Base-by-base conservation (phyloP, 352 stramenopile species). In the Globisporangium emineosum region DNA sequence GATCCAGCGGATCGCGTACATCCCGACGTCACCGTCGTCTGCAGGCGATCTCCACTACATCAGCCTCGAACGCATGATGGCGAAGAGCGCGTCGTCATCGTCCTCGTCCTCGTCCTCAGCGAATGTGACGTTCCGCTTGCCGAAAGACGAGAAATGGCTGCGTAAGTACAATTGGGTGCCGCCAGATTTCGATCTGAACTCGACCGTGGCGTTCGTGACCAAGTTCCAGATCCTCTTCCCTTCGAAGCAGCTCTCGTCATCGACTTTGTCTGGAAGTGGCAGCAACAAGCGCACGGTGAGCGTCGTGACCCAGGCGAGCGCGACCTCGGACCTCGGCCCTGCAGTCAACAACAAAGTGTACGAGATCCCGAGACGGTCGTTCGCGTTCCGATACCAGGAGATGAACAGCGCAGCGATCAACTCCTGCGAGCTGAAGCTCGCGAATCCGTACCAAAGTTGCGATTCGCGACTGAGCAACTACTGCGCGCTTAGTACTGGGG, bases 291-390 rank as follows among this genome's bases (percentile, higher is more conserved):
- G 27, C 50, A 40, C 5, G 15, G 17, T 37, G 8, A 56, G 50
- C 27, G 32, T 37, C 29, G 29, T 37, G 17, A 12, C 19, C 9
- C 51, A 42, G 8, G 17, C 29, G 19, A 29, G 51, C 9, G 29
- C 19, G 29, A 57, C 17, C 17, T 40, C 50, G 27, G 50, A 56
- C 8, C 50, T 56, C 19, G 50, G 25, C 0, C 50, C 51, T 27
- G 49, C 25, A 32, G 49, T 55, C 25, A 30, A 21, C 49, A 55
- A 55, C 49, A 55, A 55, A 30, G 21, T 55, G 25, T 55, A 55
- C 49, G 49, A 55, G 49, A 55, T 55, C 15, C 49, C 49, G 49
- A 55, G 23, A 13, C 49, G 49, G 25, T 55, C 25, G 27, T 55
- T 32, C 27, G 17, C 49, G 13, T 35, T 55, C 15, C 13, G 49